phyloP scores from a whole-genome alignment of 139 green algal genomes.

The Chlorokybus atmophyticus region DNA sequence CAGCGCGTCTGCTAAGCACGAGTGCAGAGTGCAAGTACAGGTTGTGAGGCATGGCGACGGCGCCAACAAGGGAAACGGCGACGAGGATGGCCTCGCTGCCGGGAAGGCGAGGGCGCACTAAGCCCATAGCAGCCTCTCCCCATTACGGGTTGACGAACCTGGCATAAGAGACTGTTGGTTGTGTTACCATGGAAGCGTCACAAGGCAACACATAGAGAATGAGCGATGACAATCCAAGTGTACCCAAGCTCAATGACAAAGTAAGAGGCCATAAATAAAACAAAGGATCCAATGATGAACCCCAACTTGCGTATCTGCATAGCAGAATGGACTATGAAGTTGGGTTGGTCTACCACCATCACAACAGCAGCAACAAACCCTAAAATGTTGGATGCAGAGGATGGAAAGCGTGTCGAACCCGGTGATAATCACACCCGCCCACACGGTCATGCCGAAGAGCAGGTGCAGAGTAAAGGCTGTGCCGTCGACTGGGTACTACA shows the following conservation, averaged over 20 bases:
- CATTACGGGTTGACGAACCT: neutral
- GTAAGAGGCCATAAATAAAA: constrained; percentile 8
- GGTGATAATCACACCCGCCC: constrained; percentile 41
- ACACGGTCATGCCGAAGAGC: constrained; percentile 30
- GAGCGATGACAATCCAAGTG: too few relatives aligned
- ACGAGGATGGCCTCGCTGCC: neutral
- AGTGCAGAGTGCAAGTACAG: constrained; percentile 69
- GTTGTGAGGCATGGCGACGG: constrained; percentile 35
- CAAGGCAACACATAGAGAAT: too few relatives aligned
- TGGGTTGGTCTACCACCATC: too few relatives aligned
- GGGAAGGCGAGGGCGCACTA: neutral
- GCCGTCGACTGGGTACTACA: constrained; percentile 36
- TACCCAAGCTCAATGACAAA: constrained; percentile 16
- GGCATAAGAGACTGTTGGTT: too few relatives aligned
- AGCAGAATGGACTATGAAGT: too few relatives aligned
- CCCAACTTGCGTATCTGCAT: constrained; percentile 15
- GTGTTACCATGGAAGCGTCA: too few relatives aligned
- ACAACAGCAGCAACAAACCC: too few relatives aligned
- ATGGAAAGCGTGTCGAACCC: constrained; percentile 22
- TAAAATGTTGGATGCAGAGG: constrained; percentile 22
- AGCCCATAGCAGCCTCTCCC: constrained; percentile 22
- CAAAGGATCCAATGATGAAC: constrained; percentile 15
- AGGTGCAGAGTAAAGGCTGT: constrained; percentile 41
- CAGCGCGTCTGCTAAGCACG: constrained; percentile 33
- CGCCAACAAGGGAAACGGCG: neutral